Conservation (phyloP, 345 rosid genomes). For the Citrus glauca region DNA sequence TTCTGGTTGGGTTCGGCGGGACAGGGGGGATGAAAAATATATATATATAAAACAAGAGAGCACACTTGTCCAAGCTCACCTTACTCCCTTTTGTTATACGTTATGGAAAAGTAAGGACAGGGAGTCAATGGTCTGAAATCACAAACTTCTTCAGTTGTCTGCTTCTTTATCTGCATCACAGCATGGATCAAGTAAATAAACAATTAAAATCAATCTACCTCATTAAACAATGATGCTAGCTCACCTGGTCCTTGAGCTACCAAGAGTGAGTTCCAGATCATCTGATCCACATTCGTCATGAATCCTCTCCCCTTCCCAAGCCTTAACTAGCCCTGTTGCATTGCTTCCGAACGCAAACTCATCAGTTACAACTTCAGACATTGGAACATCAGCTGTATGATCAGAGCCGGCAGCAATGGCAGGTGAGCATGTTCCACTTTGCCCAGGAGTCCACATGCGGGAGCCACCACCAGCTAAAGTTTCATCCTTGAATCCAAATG, state of each 20-base stretch:
- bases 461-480: constrained; percentile 65
- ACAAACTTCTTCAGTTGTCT: neutral
- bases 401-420: constrained; percentile 70
- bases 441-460: constrained; percentile 91
- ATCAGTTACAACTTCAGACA: constrained; percentile 61
- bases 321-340: constrained; percentile 69
- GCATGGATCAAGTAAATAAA: neutral
- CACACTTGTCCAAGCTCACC: constrained; percentile 13
- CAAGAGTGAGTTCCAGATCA: constrained; percentile 98
- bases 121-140: neutral
- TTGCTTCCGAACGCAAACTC: constrained; percentile 91
- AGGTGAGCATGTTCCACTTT: constrained; percentile 95
- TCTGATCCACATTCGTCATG: constrained; percentile 91
- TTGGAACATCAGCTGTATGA: constrained; percentile 79
- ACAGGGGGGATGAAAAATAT: neutral
- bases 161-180: neutral
- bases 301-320: constrained; percentile 99
- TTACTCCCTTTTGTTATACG: neutral
- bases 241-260: constrained; percentile 76
- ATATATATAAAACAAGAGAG: constrained; percentile 9
- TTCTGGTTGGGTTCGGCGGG: neutral
- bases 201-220: neutral
- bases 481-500: constrained; percentile 72
- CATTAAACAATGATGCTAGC: neutral
- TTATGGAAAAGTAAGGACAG: neutral